These are phyloP conservation scores for Chaetomium tenue DNA, from an alignment of 495 filamentous ascomycete genomes.

Conservation along the genomic window DNA sequence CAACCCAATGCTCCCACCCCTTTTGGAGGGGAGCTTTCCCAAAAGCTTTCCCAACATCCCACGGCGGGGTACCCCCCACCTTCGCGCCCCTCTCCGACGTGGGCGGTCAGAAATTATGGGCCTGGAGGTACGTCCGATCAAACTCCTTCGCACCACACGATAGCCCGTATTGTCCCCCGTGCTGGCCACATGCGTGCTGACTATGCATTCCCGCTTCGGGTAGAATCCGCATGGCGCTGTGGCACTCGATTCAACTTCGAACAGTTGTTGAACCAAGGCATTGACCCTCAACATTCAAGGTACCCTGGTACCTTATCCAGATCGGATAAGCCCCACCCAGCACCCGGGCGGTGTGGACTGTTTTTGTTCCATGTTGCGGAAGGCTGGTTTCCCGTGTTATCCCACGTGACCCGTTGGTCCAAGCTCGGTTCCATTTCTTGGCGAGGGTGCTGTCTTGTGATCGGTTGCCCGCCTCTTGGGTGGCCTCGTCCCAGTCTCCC, in stretches of 20 bases:
- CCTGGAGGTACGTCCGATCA: background rate
- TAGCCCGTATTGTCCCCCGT: background rate
- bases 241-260: background rate
- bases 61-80: constrained; percentile 18
- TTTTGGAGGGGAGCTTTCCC: constrained; percentile 20
- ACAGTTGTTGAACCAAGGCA: background rate
- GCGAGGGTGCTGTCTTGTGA: constrained; percentile 6
- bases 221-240: background rate
- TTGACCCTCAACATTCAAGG: background rate
- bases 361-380: background rate
- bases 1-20: constrained; percentile 7
- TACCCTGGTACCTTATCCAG: background rate
- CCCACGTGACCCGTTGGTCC: constrained; percentile 16
- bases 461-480: constrained; percentile 11
- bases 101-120: constrained; percentile 8
- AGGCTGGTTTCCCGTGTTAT: constrained; percentile 11
- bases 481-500: background rate
- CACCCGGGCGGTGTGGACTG: background rate
- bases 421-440: background rate
- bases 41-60: constrained; percentile 25
- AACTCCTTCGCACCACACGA: background rate
- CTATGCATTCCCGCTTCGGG: background rate
- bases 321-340: background rate
- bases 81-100: constrained; percentile 12
- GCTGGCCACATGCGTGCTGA: background rate